These are phyloP conservation scores for Auriscalpium orientale DNA, from an alignment of 768 basidiomycete genomes.

Conservation along the genomic window DNA sequence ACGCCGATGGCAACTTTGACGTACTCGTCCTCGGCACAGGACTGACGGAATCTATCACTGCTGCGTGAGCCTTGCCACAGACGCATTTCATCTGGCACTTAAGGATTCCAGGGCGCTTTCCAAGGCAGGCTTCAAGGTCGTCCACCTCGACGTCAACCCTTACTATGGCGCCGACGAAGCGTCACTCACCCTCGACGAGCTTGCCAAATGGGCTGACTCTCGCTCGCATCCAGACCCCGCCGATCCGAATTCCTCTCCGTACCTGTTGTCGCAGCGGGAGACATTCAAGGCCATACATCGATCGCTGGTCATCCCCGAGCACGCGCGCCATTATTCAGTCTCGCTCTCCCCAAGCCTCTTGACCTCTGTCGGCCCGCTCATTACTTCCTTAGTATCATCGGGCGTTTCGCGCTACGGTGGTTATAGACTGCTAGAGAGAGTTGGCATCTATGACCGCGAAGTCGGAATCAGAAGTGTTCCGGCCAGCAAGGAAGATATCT, in stretches of 20 bases:
- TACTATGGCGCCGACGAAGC: constrained; percentile 87
- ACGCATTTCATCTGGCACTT: constrained; percentile 1
- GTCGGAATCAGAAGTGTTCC: constrained; percentile 57
- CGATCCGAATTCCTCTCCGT: constrained; percentile 11
- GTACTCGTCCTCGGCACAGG: constrained; percentile 72
- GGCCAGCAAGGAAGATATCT: constrained; percentile 86
- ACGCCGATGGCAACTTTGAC: constrained; percentile 41
- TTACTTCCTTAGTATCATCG: constrained; percentile 70
- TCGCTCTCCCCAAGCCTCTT: constrained; percentile 82
- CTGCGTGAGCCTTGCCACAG: constrained; percentile 57
- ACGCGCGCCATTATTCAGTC: constrained; percentile 73
- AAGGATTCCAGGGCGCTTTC: constrained; percentile 62
- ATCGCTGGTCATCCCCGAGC: constrained; percentile 36
- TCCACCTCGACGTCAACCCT: constrained; percentile 76
- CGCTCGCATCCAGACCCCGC: constrained; percentile 17
- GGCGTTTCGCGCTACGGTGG: constrained; percentile 89
- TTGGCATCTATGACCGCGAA: constrained; percentile 48
- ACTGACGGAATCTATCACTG: constrained; percentile 75
- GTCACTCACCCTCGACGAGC: constrained; percentile 73
- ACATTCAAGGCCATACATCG: constrained; percentile 38
- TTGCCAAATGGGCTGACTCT: constrained; percentile 57
- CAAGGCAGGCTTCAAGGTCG: constrained; percentile 81
- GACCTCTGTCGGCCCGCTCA: constrained; percentile 69
- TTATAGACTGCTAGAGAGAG: constrained; percentile 73
- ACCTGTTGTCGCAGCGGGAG: constrained; percentile 20